Percentiles rank a stretch among this genome's conserved stretches.
These are phyloP conservation scores for Dactylonectria macrodidyma DNA, from an alignment of 2,329 filamentous ascomycete genomes.

Conservation along the genomic window DNA sequence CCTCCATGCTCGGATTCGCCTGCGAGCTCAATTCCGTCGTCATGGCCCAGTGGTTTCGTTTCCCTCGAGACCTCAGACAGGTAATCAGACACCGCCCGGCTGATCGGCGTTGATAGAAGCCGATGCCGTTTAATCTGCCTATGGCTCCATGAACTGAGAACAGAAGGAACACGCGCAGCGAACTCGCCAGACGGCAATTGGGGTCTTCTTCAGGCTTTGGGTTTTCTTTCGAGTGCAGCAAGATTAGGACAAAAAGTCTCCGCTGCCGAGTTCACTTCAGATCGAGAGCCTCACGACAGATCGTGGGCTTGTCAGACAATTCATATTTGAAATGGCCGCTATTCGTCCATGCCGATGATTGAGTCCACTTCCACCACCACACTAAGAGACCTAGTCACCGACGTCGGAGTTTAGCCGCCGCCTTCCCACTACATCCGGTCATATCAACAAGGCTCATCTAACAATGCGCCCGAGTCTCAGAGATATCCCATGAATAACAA, in stretches of 20 bases:
- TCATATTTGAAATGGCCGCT: slow-evolving; percentile 4
- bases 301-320: slow-evolving; percentile 13
- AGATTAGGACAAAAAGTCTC: neutral
- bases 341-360: slow-evolving; percentile 1
- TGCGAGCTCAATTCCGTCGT: slow-evolving; percentile 41
- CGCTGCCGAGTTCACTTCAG: neutral
- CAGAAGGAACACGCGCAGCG: neutral
- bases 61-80: neutral
- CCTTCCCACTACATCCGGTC: neutral
- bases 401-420: slow-evolving; percentile 27
- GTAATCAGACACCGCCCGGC: neutral
- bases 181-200: neutral
- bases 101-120: slow-evolving; percentile 13
- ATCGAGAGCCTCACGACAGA: slow-evolving; percentile 6
- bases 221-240: neutral
- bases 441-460: neutral
- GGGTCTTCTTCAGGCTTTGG: neutral
- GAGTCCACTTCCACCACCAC: slow-evolving; percentile 13
- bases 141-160: neutral
- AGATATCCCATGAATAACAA: neutral
- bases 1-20: slow-evolving; percentile 1
- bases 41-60: slow-evolving; percentile 35
- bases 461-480: too few species aligned
- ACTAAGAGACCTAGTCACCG: slow-evolving; percentile 15
- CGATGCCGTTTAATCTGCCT: neutral